Percentiles rank a stretch among this genome's conserved stretches.
Conservation (phyloP, 192 early-diverging fungal genomes). For the Coemansia sp. region DNA sequence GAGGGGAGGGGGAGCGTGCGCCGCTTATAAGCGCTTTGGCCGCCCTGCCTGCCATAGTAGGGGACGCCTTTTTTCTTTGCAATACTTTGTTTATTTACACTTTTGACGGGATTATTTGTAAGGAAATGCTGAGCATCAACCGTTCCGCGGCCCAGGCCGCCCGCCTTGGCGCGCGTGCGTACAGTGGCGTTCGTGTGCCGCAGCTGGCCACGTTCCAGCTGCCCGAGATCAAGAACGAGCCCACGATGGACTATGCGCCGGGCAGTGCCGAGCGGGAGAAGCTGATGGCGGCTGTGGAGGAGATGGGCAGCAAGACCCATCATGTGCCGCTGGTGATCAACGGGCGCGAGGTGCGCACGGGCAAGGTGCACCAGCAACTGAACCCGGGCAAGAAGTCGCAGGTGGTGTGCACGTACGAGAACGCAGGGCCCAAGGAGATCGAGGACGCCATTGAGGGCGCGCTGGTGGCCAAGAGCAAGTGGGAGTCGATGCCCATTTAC, state of each 20-base stretch:
- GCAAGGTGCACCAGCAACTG: constrained; percentile 63
- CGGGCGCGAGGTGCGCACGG: constrained; percentile 73
- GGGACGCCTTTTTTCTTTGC: too few relatives aligned
- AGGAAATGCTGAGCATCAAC: constrained; percentile 19
- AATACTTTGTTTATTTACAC: too few relatives aligned
- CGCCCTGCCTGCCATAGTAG: too few relatives aligned
- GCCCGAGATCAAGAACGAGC: constrained; percentile 82
- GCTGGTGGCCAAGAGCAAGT: constrained; percentile 72
- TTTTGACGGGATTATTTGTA: background rate
- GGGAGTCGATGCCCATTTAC: constrained; percentile 91
- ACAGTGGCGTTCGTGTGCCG: constrained; percentile 44
- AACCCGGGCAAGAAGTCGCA: constrained; percentile 80
- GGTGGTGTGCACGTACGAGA: constrained; percentile 76
- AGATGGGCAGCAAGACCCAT: constrained; percentile 60
- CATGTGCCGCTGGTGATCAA: constrained; percentile 82
- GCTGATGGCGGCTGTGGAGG: constrained; percentile 71
- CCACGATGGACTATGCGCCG: constrained; percentile 74
- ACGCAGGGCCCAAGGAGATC: constrained; percentile 66
- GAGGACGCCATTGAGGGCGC: constrained; percentile 83
- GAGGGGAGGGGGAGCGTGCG: too few relatives aligned
- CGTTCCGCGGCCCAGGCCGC: constrained; percentile 5
- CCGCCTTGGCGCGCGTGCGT: constrained; percentile 1
- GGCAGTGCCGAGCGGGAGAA: constrained; percentile 65
- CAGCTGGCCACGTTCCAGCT: constrained; percentile 75
- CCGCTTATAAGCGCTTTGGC: too few relatives aligned